A percentile compares a stretch with the other conserved stretches of the same genome.
Evolutionary conservation across 805 yeast species (phyloP).

Genomic region (Tetrapisispora pingtungensis): DNA sequence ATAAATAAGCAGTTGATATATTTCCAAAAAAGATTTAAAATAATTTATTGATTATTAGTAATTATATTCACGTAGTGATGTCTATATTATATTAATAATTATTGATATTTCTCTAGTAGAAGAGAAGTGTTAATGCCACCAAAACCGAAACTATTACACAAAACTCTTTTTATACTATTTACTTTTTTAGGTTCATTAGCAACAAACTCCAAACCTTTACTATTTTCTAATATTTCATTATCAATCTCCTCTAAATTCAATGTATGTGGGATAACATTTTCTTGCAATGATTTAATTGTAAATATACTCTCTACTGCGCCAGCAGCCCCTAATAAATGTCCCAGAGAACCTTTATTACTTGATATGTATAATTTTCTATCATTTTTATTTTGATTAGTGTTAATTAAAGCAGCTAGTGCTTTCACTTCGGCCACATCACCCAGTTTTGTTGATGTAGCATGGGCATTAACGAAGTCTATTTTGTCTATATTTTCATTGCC

Average conservation of each 20-base stretch:
- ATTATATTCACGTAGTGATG: not conserved
- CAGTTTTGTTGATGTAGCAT: constrained; percentile 84
- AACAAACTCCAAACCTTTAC: constrained; percentile 44
- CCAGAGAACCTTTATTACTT: constrained; percentile 86
- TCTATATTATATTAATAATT: too few relatives aligned
- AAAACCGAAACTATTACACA: constrained; percentile 91
- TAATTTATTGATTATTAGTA: too few relatives aligned
- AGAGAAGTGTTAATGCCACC: constrained; percentile 91
- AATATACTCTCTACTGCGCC: constrained; percentile 89
- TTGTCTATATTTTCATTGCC: constrained; percentile 35
- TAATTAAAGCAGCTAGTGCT: constrained; percentile 44
- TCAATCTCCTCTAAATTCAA: constrained; percentile 45
- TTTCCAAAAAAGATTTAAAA: too few relatives aligned
- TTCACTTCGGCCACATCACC: constrained; percentile 84
- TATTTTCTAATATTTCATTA: constrained; percentile 25
- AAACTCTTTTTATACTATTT: constrained; percentile 42
- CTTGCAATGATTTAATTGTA: constrained; percentile 54
- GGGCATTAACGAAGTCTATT: constrained; percentile 83
- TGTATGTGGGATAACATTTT: constrained; percentile 65
- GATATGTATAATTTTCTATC: constrained; percentile 40
- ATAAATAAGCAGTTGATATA: too few relatives aligned
- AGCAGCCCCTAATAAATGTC: constrained; percentile 92
- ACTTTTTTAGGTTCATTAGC: constrained; percentile 35
- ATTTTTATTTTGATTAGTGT: constrained; percentile 14
- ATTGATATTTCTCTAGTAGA: constrained; percentile 31